phyloP scores from a whole-genome alignment of 805 yeast genomes.

The Dipodascus geniculatus region DNA sequence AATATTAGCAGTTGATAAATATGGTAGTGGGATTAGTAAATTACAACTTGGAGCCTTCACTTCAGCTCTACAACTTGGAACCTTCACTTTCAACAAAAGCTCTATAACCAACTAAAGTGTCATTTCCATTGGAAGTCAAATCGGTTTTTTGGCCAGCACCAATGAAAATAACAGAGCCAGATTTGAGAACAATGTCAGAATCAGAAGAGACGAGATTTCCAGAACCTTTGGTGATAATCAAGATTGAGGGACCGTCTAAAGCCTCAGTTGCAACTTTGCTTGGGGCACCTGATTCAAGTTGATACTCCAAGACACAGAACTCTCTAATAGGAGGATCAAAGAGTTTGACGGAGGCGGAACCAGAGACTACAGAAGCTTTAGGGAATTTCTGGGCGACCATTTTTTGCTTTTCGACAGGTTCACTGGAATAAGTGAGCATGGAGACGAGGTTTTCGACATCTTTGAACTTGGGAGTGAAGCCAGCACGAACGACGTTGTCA shows the following conservation, averaged over 20 bases:
- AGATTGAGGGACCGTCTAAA: slow-evolving; percentile 77
- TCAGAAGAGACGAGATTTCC: slow-evolving; percentile 32
- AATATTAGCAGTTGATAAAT: too few relatives aligned
- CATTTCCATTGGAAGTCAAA: not conserved
- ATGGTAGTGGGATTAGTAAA: too few relatives aligned
- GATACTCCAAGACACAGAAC: slow-evolving; percentile 80
- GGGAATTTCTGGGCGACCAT: slow-evolving; percentile 54
- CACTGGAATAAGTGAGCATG: slow-evolving; percentile 83
- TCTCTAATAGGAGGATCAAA: slow-evolving; percentile 97
- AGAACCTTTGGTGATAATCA: slow-evolving; percentile 71
- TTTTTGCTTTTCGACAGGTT: slow-evolving; percentile 86
- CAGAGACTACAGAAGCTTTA: slow-evolving; percentile 24
- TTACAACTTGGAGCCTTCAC: too few relatives aligned
- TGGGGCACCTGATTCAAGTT: too few relatives aligned
- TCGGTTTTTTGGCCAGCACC: not conserved
- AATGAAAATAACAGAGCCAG: not conserved
- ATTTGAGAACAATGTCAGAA: not conserved
- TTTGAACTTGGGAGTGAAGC: slow-evolving; percentile 98
- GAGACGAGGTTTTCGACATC: slow-evolving; percentile 83
- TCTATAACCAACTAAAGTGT: not conserved
- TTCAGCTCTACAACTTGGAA: not conserved
- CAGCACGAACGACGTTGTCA: slow-evolving; percentile 96
- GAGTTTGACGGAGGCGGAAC: slow-evolving; percentile 27
- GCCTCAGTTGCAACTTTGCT: slow-evolving; percentile 41
- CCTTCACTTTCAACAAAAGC: not conserved